phyloP scores from a whole-genome alignment of 2,329 filamentous ascomycete genomes.

The Colletotrichum godetiae region DNA sequence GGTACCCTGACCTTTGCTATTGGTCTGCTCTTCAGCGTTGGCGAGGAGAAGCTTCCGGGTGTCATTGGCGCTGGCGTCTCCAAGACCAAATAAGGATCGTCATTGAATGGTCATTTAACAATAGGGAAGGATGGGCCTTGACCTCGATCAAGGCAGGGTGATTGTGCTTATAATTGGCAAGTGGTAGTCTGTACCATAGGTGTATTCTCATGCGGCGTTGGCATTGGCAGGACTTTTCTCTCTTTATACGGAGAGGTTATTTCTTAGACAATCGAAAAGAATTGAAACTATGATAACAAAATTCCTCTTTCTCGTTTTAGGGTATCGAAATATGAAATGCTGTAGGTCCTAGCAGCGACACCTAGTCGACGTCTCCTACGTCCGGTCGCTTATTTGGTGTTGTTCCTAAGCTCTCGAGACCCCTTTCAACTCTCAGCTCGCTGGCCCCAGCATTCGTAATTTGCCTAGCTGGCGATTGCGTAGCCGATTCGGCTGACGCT shows the following conservation, averaged over 20 bases:
- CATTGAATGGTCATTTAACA: neutral
- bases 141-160: conserved; percentile 16
- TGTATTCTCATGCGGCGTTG: conserved; percentile 42
- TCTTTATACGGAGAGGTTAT: conserved; percentile 37
- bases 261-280: conserved; percentile 37
- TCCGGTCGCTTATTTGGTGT: conserved; percentile 50
- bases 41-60: conserved; percentile 87
- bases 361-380: conserved; percentile 42
- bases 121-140: neutral
- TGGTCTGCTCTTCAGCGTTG: conserved; percentile 83
- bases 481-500: conserved; percentile 11
- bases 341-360: neutral
- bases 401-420: conserved; percentile 60
- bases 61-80: conserved; percentile 97
- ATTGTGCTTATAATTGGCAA: conserved; percentile 36
- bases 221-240: conserved; percentile 40
- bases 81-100: conserved; percentile 68
- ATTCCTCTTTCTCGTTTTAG: neutral
- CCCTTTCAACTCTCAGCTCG: conserved; percentile 49
- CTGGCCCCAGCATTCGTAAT: conserved; percentile 31
- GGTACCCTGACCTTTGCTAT: conserved; percentile 77
- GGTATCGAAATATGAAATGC: conserved; percentile 37
- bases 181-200: conserved; percentile 42
- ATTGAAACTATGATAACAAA: conserved; percentile 27
- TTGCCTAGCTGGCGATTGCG: conserved; percentile 36